Evolutionary conservation across 192 early-diverging fungal species (phyloP).

Genomic region (Irineochytrium annulatum): DNA sequence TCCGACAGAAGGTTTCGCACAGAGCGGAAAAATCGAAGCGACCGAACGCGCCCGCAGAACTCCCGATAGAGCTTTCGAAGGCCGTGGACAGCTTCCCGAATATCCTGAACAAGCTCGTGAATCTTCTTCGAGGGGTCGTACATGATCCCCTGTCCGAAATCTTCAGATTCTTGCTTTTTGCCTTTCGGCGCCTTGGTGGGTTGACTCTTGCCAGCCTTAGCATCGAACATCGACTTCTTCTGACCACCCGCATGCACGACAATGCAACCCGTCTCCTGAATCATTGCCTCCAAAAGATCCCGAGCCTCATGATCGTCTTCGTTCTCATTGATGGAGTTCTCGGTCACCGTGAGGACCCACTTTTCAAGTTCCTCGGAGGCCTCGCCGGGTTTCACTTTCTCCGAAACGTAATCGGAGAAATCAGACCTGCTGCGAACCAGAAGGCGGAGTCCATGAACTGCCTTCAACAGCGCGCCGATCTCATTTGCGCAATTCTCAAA

Average conservation of each 20-base stretch:
- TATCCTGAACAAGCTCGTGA: slow-evolving; percentile 24
- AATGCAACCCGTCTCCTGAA: slow-evolving; percentile 15
- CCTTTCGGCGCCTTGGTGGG: background rate
- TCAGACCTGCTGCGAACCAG: slow-evolving; percentile 7
- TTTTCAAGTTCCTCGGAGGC: slow-evolving; percentile 26
- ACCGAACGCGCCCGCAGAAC: slow-evolving; percentile 36
- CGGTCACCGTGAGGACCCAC: slow-evolving; percentile 25
- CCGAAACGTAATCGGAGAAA: slow-evolving; percentile 25
- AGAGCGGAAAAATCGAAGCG: slow-evolving; percentile 34
- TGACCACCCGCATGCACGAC: background rate
- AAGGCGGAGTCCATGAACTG: slow-evolving; percentile 12
- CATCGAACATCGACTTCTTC: background rate
- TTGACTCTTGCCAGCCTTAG: background rate
- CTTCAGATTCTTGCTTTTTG: background rate
- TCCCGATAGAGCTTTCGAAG: slow-evolving; percentile 29
- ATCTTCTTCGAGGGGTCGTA: slow-evolving; percentile 2
- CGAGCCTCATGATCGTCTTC: slow-evolving; percentile 30
- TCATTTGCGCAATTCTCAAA: slow-evolving; percentile 25
- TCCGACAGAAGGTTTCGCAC: slow-evolving; percentile 22
- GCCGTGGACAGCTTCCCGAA: slow-evolving; percentile 29
- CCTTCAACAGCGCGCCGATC: slow-evolving; percentile 16
- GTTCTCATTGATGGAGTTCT: slow-evolving; percentile 13
- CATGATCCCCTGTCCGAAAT: slow-evolving; percentile 4
- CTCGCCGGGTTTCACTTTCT: background rate
- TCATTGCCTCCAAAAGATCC: slow-evolving; percentile 25